A percentile compares a stretch with the other conserved stretches of the same genome.
phyloP scores from a whole-genome alignment of 495 filamentous ascomycete species.

The Achaetomiella virescens region DNA sequence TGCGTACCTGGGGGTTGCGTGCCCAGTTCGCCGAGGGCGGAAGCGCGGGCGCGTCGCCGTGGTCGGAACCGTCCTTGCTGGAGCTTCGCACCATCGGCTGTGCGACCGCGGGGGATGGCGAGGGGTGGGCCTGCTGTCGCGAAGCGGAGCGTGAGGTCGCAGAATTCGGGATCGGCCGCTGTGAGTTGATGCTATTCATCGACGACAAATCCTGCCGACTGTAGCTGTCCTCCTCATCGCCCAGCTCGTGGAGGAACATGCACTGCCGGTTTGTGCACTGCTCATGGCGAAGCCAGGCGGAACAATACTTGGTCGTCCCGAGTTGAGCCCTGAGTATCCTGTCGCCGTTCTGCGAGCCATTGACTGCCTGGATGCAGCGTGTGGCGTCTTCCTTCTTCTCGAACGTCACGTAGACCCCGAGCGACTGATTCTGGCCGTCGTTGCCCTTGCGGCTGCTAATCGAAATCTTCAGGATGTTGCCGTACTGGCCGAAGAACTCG shows the following conservation, averaged over 20 bases:
- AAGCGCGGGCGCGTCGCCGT: constrained; percentile 74
- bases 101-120: constrained; percentile 50
- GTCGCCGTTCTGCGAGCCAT: constrained; percentile 87
- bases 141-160: constrained; percentile 45
- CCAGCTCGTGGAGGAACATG: constrained; percentile 96
- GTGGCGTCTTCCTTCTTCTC: constrained; percentile 80
- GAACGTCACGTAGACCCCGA: constrained; percentile 97
- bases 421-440: constrained; percentile 62
- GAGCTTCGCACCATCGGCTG: constrained; percentile 68
- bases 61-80: constrained; percentile 68
- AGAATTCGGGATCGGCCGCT: constrained; percentile 52
- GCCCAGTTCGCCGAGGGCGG: constrained; percentile 94
- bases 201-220: constrained; percentile 91
- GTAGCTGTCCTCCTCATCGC: constrained; percentile 95
- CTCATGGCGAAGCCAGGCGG: constrained; percentile 89
- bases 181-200: constrained; percentile 82
- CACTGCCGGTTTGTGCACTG: constrained; percentile 89
- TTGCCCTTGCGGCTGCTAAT: constrained; percentile 88
- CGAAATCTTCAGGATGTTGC: constrained; percentile 96
- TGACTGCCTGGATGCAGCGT: constrained; percentile 82
- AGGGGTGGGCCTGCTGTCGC: constrained; percentile 45
- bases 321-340: constrained; percentile 83
- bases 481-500: constrained; percentile 97
- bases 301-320: constrained; percentile 98
- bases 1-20: constrained; percentile 64